Percentiles rank a stretch among this genome's conserved stretches.
Conservation (phyloP, 495 filamentous ascomycete genomes). For the Annulohypoxylon moriforme region DNA sequence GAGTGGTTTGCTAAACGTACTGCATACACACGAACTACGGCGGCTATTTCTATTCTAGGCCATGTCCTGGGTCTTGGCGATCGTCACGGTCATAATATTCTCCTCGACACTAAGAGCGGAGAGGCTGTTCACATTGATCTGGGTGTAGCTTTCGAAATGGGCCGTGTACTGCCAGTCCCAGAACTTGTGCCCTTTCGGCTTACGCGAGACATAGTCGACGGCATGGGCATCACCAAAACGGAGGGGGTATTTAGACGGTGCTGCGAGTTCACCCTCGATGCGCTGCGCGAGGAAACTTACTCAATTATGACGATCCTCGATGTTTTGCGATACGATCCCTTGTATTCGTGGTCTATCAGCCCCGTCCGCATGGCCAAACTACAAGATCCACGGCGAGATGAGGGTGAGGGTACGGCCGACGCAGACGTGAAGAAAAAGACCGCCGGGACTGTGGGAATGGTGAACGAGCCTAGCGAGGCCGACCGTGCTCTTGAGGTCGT, state of each 20-base stretch:
- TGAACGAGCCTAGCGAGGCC: conserved; percentile 88
- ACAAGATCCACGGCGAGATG: conserved; percentile 62
- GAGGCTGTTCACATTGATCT: conserved; percentile 98
- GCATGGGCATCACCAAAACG: conserved; percentile 94
- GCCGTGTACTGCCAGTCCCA: conserved; percentile 91
- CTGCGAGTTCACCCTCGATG: conserved; percentile 96
- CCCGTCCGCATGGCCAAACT: conserved; percentile 78
- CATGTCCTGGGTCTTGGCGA: conserved; percentile 96
- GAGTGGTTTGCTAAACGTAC: conserved; percentile 91
- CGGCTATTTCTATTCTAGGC: conserved; percentile 93
- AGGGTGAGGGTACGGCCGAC: conserved; percentile 44
- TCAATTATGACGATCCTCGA: conserved; percentile 98
- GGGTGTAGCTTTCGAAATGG: conserved; percentile 94
- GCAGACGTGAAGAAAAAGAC: conserved; percentile 55
- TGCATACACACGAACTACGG: conserved; percentile 91
- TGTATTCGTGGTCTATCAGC: conserved; percentile 96
- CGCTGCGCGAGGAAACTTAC: conserved; percentile 89
- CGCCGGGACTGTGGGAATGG: conserved; percentile 52
- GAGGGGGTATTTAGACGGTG: conserved; percentile 96
- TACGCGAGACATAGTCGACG: conserved; percentile 95
- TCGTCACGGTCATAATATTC: conserved; percentile 95
- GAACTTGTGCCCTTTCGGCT: conserved; percentile 95
- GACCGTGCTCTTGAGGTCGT: conserved; percentile 92
- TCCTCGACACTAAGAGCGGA: conserved; percentile 88
- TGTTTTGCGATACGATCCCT: conserved; percentile 93